Evolutionary conservation across 768 basidiomycete species (phyloP), one percentile per base, ranked within the genome.

Genomic region (Mycena albidolilacea): DNA sequence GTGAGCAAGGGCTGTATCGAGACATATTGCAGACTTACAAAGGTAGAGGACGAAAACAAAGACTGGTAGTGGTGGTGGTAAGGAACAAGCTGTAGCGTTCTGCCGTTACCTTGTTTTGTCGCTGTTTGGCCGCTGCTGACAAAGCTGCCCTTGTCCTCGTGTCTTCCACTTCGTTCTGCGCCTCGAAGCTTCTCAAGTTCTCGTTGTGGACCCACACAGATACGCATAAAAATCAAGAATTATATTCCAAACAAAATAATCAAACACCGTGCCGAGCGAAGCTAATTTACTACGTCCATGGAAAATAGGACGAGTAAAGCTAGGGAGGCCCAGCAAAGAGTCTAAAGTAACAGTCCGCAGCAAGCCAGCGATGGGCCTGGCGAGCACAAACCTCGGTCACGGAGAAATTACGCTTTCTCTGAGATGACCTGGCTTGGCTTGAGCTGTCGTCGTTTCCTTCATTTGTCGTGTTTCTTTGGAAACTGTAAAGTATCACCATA

Each of bases 11-110:
- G 64, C 64, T 43, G 54, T 39, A 62, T 59, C 39, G 68, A 63
- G 64, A 70, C 70, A 52, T 58, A 68, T 64, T 44, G 44, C 38
- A 55, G 73, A 69, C 67, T 71, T 60, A 76, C 75, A 65, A 21
- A 63, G 44, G 52, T 79, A 72, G 77, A 72, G 61, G 74, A 72
- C 74, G 70, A 77, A 75, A 69, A 75, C 69, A 71, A 74, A 59
- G 78, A 79, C 76, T 82, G 85, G 84, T 87, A 85, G 85, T 87
- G 85, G 84, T 87, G 85, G 85, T 87, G 85, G 88, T 87, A 82
- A 81, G 84, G 87, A 84, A 83, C 80, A 87, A 88, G 85, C 81
- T 82, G 83, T 81, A 79, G 66, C 30, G 30, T 75, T 71, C 71
- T 73, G 79, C 77, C 83, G 84, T 86, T 79, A 78, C 78, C 78